phyloP scores from a whole-genome alignment of 306 rosid species.

The Herpetospermum pedunculosum region DNA sequence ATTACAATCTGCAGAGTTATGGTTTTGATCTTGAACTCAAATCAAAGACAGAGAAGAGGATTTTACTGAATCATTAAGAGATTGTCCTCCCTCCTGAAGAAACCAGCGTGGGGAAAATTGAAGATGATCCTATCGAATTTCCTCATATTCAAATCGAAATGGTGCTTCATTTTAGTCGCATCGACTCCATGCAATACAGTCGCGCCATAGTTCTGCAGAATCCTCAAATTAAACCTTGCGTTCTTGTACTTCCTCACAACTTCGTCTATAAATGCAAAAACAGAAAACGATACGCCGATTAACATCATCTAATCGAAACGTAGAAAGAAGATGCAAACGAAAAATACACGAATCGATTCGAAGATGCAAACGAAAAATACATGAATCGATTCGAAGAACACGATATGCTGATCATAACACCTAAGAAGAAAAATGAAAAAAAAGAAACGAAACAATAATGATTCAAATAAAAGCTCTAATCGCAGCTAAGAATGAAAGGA shows the following conservation, averaged over 20 bases:
- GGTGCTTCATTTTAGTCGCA: slow-evolving; percentile 40
- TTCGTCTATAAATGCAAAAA: not conserved
- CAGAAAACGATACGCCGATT: not conserved
- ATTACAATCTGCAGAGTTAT: too few relatives aligned
- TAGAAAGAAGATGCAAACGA: not conserved
- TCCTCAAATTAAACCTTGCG: not conserved
- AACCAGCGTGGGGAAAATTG: slow-evolving; percentile 67
- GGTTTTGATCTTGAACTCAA: too few relatives aligned
- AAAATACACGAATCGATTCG: not conserved
- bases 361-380: not conserved
- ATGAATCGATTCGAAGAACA: not conserved
- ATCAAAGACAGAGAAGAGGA: not conserved
- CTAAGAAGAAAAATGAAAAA: too few relatives aligned
- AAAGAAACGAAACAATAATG: too few relatives aligned
- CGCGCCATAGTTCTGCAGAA: not conserved
- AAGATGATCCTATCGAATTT: slow-evolving; percentile 36
- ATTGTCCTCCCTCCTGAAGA: slow-evolving; percentile 22
- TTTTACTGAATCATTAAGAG: slow-evolving; percentile 21
- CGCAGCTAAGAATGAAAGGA: not conserved
- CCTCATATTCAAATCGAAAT: not conserved
- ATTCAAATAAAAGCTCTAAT: not conserved
- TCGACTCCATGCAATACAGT: slow-evolving; percentile 18
- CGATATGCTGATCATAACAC: too few relatives aligned
- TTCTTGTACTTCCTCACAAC: not conserved
- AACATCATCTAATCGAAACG: not conserved